Conservation (phyloP, 2,329 filamentous ascomycete species). For the Ceratocystis colombiana region DNA sequence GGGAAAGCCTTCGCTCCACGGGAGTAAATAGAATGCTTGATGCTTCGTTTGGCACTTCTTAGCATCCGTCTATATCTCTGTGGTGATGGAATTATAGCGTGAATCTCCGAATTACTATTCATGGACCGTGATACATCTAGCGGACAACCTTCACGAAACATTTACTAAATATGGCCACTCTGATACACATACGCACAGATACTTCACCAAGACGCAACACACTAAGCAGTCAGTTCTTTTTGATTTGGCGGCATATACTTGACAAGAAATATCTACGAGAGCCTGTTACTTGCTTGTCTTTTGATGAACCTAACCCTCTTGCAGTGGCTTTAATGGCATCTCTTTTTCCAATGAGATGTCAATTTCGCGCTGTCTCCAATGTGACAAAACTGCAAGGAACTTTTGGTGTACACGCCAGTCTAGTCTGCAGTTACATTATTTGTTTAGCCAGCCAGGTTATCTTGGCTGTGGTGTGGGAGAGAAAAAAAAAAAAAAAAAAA, state of each 20-base stretch:
- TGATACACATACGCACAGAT: not conserved
- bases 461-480: not conserved
- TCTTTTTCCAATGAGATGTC: too few species aligned
- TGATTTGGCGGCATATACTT: not conserved
- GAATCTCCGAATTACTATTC: not conserved
- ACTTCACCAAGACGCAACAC: not conserved
- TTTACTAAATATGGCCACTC: not conserved
- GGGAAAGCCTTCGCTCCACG: not conserved
- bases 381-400: slow-evolving; percentile 5
- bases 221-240: not conserved
- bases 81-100: not conserved
- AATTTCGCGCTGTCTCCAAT: not conserved
- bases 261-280: not conserved
- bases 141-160: not conserved
- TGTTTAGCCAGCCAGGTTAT: not conserved
- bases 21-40: too few species aligned
- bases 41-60: too few species aligned
- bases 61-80: too few species aligned
- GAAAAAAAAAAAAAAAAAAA: not conserved
- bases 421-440: not conserved
- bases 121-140: not conserved
- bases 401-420: not conserved
- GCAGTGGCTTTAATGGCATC: not conserved
- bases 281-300: too few species aligned
- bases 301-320: not conserved